A percentile compares a stretch with the other conserved stretches of the same genome.
Conservation (phyloP, 2,329 filamentous ascomycete genomes). For the Orbilia ellipsospora region DNA sequence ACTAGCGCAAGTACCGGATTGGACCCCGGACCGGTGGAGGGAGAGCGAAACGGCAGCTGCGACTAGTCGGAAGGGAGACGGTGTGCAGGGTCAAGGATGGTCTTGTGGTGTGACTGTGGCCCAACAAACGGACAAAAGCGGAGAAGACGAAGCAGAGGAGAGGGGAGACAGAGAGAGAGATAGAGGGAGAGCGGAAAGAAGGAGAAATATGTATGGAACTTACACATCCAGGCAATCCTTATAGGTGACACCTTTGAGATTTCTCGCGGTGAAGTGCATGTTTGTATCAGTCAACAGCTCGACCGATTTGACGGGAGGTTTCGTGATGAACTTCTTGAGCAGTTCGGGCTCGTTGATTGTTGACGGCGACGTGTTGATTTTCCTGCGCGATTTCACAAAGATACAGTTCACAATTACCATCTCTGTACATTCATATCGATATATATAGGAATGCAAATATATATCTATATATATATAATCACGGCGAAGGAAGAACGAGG, state of each 20-base stretch:
- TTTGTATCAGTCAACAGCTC: slow-evolving; percentile 87
- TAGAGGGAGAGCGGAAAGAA: neutral
- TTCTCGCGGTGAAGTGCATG: slow-evolving; percentile 86
- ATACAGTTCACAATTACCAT: neutral
- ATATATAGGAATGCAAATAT: neutral
- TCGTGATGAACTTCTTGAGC: slow-evolving; percentile 82
- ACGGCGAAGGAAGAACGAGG: neutral
- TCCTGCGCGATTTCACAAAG: slow-evolving; percentile 70
- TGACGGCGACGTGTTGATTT: slow-evolving; percentile 86
- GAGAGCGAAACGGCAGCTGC: slow-evolving; percentile 1
- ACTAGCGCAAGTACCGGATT: neutral
- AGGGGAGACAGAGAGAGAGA: too few species aligned
- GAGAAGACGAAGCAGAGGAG: too few species aligned
- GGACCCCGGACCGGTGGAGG: neutral
- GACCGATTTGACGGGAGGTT: slow-evolving; percentile 89
- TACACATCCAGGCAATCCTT: slow-evolving; percentile 87
- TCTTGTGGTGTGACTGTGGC: slow-evolving; percentile 14
- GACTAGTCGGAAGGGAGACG: neutral
- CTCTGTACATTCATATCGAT: neutral
- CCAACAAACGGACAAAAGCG: slow-evolving; percentile 24
- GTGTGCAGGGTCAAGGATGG: neutral
- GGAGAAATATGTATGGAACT: slow-evolving; percentile 8
- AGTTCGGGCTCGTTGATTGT: slow-evolving; percentile 78
- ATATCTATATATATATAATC: slow-evolving; percentile 8
- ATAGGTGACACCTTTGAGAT: slow-evolving; percentile 93